Conservation (phyloP, 2,329 filamentous ascomycete species). For the Ceratocystis destructans region DNA sequence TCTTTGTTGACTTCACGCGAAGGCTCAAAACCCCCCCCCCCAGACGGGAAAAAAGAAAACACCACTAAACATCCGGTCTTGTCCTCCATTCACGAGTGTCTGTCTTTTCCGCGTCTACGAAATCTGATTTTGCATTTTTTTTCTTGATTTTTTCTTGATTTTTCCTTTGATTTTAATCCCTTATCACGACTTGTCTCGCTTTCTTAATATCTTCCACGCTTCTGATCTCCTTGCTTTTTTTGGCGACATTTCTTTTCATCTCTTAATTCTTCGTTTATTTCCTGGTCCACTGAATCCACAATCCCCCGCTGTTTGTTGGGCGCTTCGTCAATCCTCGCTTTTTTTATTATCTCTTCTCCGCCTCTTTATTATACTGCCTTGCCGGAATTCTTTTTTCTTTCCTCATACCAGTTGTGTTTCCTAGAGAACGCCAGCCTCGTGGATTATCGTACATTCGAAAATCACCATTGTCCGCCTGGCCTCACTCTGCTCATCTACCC, state of each 20-base stretch:
- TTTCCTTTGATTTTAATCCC: background rate
- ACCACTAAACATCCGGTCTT: no score
- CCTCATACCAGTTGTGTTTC: conserved; percentile 1
- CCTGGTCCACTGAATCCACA: background rate
- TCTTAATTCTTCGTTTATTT: conserved; percentile 3
- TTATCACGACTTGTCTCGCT: background rate
- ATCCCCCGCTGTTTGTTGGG: background rate
- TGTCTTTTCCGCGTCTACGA: background rate
- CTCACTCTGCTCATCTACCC: background rate
- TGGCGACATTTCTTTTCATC: background rate
- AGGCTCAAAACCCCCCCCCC: background rate
- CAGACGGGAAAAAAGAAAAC: no score
- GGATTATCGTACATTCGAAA: background rate
- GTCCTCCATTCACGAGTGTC: background rate
- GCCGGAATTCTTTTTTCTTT: background rate
- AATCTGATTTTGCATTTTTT: background rate
- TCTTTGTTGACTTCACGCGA: conserved; percentile 4
- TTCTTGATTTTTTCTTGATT: background rate
- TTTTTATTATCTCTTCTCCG: background rate
- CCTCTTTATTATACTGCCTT: background rate
- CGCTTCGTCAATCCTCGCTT: background rate
- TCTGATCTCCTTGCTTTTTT: background rate
- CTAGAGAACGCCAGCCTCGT: conserved; percentile 4
- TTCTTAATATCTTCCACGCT: background rate
- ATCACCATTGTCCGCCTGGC: background rate